Evolutionary conservation across 371 early-diverging fungal species (phyloP).

Genomic region (Syncephalastrum racemosum): DNA sequence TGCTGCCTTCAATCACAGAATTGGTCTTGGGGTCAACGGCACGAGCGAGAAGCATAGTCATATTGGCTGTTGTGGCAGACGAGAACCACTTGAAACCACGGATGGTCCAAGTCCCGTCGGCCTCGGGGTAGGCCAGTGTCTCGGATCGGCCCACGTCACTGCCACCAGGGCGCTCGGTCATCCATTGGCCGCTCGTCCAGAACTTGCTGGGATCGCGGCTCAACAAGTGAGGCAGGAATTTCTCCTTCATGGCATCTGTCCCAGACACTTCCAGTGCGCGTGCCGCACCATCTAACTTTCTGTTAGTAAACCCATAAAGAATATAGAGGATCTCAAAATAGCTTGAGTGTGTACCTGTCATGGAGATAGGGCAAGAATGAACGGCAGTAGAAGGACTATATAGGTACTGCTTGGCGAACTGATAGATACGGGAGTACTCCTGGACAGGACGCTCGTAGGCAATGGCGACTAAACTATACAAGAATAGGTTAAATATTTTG

Average conservation of each 20-base stretch:
- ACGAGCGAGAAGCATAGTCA: constrained; percentile 66
- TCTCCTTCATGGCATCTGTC: constrained; percentile 49
- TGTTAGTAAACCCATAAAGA: constrained; percentile 2
- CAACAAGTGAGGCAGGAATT: constrained; percentile 19
- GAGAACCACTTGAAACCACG: constrained; percentile 77
- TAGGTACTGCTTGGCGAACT: constrained; percentile 68
- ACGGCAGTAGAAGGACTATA: constrained; percentile 57
- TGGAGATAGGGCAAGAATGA: constrained; percentile 67
- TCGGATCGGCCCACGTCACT: constrained; percentile 55
- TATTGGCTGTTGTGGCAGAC: constrained; percentile 68
- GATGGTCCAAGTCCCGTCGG: constrained; percentile 47
- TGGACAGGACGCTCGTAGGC: constrained; percentile 59
- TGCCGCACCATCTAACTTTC: constrained; percentile 57
- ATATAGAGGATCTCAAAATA: not conserved
- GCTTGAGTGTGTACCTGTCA: constrained; percentile 46
- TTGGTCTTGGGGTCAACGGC: constrained; percentile 44
- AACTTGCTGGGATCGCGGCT: constrained; percentile 57
- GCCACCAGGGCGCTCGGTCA: constrained; percentile 76
- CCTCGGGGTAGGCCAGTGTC: constrained; percentile 52
- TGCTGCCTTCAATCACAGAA: constrained; percentile 42
- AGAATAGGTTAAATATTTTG: not conserved
- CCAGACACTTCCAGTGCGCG: constrained; percentile 59
- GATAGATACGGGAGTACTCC: constrained; percentile 56
- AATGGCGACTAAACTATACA: constrained; percentile 53
- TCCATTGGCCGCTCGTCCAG: constrained; percentile 75